Evolutionary conservation across 495 filamentous ascomycete species (phyloP), one percentile per base, ranked within the genome.

Genomic region (Hypoxylon cercidicola): DNA sequence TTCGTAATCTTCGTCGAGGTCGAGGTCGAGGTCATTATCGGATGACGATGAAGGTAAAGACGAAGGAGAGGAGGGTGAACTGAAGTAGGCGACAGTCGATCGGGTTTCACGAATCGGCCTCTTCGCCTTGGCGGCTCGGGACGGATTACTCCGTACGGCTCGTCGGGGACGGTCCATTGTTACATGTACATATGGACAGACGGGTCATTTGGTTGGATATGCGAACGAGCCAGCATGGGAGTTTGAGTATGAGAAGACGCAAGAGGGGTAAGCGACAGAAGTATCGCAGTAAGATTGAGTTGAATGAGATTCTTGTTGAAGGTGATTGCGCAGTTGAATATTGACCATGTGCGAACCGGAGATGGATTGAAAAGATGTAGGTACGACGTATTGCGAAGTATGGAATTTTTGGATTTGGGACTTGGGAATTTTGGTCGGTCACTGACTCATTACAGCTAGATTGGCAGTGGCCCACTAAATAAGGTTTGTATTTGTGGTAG

Each of bases 111-210:
- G 62, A 18, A 25, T 32, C 1, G 71, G 69, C 44, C 10, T n/a
- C 60, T 62, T 70, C 25, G 69, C 44, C 46, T 72, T 74, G 10
- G 71, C 69, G 30, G 30, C 68, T 32, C 69, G 68, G 23, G 62
- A 55, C 28, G 69, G 71, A 56, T 64, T 62, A 35, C 48, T 66
- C 32, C 71, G 71, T 46, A 61, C 23, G 44, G 45, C 10, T 55
- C 55, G 50, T 60, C 50, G 65, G 51, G 59, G 59, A 28, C 55
- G 49, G 32, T 60, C 45, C 65, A 68, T 68, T 68, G 60, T 68
- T 41, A 60, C 28, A 39, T 13, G 20, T 28, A 28, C 25, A 28
- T 28, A 7, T 28, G 7, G 25, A 28, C 25, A 28, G 43, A n/a
- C 55, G 37, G 34, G 52, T 37, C 54, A 56, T 68, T 59, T 9